These are phyloP conservation scores for Juglanconis juglandina DNA, from an alignment of 2,329 filamentous ascomycete genomes.

Conservation along the genomic window DNA sequence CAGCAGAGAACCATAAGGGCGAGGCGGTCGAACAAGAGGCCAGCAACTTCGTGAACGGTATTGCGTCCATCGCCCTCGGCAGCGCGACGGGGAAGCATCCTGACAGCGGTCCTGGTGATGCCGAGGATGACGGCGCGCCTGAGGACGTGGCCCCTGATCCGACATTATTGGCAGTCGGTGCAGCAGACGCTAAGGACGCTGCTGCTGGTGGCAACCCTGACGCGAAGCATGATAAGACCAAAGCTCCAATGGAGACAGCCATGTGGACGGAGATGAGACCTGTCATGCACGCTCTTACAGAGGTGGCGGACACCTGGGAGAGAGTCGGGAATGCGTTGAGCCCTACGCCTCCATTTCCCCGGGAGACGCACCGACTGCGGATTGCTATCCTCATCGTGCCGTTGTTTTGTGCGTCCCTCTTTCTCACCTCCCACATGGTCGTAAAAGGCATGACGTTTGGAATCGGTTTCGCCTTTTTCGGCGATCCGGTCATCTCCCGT, in stretches of 20 bases:
- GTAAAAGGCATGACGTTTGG: slow-evolving; percentile 65
- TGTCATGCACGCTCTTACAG: slow-evolving; percentile 58
- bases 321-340: slow-evolving; percentile 54
- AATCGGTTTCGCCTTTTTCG: slow-evolving; percentile 75
- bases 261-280: slow-evolving; percentile 70
- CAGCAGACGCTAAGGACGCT: slow-evolving; percentile 39
- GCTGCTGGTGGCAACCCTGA: slow-evolving; percentile 45
- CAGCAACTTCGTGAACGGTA: slow-evolving; percentile 72
- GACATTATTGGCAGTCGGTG: slow-evolving; percentile 34
- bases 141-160: slow-evolving; percentile 29
- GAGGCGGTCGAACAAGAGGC: slow-evolving; percentile 83
- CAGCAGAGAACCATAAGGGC: slow-evolving; percentile 77
- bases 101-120: slow-evolving; percentile 55
- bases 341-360: slow-evolving; percentile 61
- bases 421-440: slow-evolving; percentile 57
- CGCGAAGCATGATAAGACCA: slow-evolving; percentile 67
- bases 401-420: slow-evolving; percentile 47
- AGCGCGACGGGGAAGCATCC: slow-evolving; percentile 76
- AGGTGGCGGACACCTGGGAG: slow-evolving; percentile 50
- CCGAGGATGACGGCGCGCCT: slow-evolving; percentile 32
- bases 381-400: slow-evolving; percentile 53
- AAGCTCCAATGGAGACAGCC: slow-evolving; percentile 70
- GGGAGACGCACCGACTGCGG: slow-evolving; percentile 48
- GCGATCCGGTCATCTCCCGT: slow-evolving; percentile 67
- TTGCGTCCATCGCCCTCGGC: slow-evolving; percentile 68